Evolutionary conservation across 768 basidiomycete genomes (phyloP).

Genomic region (Suillus weaverae): DNA sequence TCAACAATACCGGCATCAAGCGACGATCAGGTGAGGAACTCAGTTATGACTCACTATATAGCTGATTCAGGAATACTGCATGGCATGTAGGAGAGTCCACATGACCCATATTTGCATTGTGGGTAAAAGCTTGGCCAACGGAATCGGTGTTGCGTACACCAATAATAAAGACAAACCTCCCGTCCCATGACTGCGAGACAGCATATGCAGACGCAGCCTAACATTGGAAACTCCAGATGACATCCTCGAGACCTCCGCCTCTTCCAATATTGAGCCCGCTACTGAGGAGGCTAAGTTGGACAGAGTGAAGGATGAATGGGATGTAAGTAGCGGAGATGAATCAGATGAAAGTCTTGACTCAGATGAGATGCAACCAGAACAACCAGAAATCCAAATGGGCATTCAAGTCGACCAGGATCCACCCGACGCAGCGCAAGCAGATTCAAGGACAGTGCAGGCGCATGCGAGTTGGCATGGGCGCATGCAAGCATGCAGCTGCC

Average conservation of each 20-base stretch:
- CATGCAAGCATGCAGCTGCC: slow-evolving; percentile 68
- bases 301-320: slow-evolving; percentile 57
- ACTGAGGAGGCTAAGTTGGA: slow-evolving; percentile 27
- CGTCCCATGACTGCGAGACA: slow-evolving; percentile 30
- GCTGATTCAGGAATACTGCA: background rate
- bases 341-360: slow-evolving; percentile 40
- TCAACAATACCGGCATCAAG: background rate
- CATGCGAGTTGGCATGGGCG: background rate
- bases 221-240: slow-evolving; percentile 39
- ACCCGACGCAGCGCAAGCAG: too few species aligned
- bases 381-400: background rate
- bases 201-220: slow-evolving; percentile 21
- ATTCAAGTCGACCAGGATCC: background rate
- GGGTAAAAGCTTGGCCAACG: background rate
- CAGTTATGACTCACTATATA: background rate
- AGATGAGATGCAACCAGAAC: slow-evolving; percentile 18
- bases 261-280: slow-evolving; percentile 37
- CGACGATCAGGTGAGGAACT: background rate
- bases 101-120: background rate
- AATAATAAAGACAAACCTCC: slow-evolving; percentile 21
- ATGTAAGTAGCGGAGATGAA: slow-evolving; percentile 48
- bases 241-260: slow-evolving; percentile 22
- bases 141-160: slow-evolving; percentile 17
- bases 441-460: background rate
- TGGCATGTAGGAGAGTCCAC: background rate